Base-by-base conservation (phyloP, 148 eudicot species). In the Pouteria glomerata region DNA sequence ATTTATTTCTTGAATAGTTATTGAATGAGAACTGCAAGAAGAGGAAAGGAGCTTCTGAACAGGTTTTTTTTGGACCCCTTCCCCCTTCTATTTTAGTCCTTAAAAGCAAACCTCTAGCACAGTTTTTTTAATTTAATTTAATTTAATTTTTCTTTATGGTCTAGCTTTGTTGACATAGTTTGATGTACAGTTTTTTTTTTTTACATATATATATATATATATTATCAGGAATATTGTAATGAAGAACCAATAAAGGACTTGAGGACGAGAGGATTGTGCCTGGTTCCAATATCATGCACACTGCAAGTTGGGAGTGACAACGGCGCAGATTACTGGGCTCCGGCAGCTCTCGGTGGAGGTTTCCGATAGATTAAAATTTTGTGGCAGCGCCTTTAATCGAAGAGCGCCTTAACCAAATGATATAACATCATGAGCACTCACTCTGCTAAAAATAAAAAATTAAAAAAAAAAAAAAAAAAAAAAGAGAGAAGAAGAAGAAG, bases 351-450 rank as follows among this genome's bases (percentile, higher is more conserved):
- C 11, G 79, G 82, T 23, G 95, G 85, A 23, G 91, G 93, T 73
- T 85, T 86, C 64, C 88, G 82, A 78, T 87, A 73, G 75, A 66
- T 21, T 8, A n/a, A 16, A 34, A 4, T 66, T 12, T 33, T 16
- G 47, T 59, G 19, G 33, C 50, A 34, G 82, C 72, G 63, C 57
- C 55, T 37, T 27, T 29, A 37, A 47, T 73, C 21, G 18, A 11
- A 12, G 48, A 37, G 10, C 21, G 44, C 44, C 76, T 70, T 71
- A 81, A 71, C 16, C 53, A 80, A 80, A 78, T 75, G 84, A 79
- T 71, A 92, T 92, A 92, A 78, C 89, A 92, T 92, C 98, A 90
- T 85, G 80, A 90, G 89, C 98, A 90, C 86, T 82, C 93, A 92
- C 74, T 85, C 91, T 90, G 89, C 90, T 79, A 65, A 70, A 80